Base-by-base conservation (phyloP, 495 filamentous ascomycete species). In the Recurvomyces mirabilis region DNA sequence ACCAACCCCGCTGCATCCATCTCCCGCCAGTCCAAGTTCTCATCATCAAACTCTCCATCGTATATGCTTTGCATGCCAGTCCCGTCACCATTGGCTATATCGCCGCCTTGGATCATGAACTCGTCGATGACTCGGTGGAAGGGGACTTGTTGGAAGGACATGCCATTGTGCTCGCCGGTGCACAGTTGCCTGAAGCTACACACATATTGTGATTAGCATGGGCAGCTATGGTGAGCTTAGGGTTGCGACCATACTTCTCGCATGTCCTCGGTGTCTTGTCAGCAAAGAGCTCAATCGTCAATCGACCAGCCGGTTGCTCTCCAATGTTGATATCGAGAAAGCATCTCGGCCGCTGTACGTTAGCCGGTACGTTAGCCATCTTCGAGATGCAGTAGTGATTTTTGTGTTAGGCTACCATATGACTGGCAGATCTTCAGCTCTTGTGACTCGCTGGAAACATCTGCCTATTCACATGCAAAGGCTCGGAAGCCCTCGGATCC, bases 31-130 rank as follows among this genome's bases (percentile, higher is more conserved):
- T 59, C 49, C 12, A 70, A 37, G 35, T 70, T 70, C 53, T 70
- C 67, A 43, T 68, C 65, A 10, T 56, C 57, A 28, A 68, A 68
- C 21, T 63, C 56, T 5, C 37, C 46, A 14, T 55, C 62, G 43
- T 61, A 65, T 20, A 65, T 66, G 34, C 56, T 64, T 29, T 38
- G 24, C 0, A 63, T 65, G 18, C 67, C 67, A 1, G 64, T 68
- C 14, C 67, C 67, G 45, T 69, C 57, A 24, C 59, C 58, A 7
- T 60, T 57, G 0, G 62, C 65, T 20, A 68, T 63, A 41, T 70
- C 67, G 5, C 67, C 67, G 34, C 61, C 66, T 51, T 70, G 67
- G 17, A 70, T 53, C 57, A 70, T 65, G 48, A 70, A 68, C 20
- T 66, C 66, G 17, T 60, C 51, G 46, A 70, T 66, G 32, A 70